Conservation (phyloP, 306 rosid species). For the Sphenostylis stenocarpa region DNA sequence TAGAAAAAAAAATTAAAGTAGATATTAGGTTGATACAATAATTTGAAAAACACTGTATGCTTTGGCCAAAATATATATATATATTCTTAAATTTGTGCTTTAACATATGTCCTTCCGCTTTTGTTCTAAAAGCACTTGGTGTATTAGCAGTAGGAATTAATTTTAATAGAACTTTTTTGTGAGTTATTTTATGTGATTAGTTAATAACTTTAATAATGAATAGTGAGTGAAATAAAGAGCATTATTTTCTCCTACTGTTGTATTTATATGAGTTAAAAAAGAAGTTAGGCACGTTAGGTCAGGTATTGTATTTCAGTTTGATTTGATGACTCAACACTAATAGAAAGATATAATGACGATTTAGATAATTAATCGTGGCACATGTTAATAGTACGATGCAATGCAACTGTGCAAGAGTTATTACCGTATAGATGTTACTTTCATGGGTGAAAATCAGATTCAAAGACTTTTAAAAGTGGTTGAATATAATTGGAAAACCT, state of each 20-base stretch:
- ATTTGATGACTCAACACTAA: background rate
- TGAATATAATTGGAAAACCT: no score
- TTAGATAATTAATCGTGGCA: background rate
- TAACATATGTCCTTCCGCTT: background rate
- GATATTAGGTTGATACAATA: background rate
- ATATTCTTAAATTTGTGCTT: background rate
- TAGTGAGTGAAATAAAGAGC: background rate
- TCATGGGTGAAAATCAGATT: no score
- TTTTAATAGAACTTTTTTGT: background rate
- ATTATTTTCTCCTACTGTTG: background rate
- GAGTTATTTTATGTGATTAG: background rate
- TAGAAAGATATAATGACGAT: background rate
- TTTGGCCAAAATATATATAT: background rate
- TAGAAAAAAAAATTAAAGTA: background rate
- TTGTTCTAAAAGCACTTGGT: background rate
- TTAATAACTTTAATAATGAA: background rate
- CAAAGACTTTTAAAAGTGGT: no score
- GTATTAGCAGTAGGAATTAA: background rate
- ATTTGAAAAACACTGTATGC: background rate
- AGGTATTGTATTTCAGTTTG: background rate
- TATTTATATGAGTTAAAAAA: background rate
- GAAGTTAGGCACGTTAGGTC: constrained; percentile 7
- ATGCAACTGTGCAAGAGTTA: background rate
- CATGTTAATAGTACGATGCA: no score
- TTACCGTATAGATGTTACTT: background rate